Conservation (phyloP, 176 grass and related monocot genomes). For the Melocanna baccifera region DNA sequence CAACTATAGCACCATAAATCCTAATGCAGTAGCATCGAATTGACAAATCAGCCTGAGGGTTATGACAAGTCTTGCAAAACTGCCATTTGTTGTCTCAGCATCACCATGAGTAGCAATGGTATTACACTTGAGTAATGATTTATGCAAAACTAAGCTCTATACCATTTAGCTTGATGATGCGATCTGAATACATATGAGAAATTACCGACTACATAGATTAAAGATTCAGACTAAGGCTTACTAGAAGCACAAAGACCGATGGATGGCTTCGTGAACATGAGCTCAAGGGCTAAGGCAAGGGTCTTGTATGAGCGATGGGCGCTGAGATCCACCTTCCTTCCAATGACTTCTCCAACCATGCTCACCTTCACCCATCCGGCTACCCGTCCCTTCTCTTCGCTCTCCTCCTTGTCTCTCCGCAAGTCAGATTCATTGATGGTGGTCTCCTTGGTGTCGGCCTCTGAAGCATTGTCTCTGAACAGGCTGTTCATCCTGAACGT, state of each 20-base stretch:
- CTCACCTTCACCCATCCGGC: constrained; percentile 69
- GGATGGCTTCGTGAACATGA: constrained; percentile 69
- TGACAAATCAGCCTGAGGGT: background rate
- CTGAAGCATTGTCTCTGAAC: constrained; percentile 48
- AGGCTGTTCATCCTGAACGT: constrained; percentile 82
- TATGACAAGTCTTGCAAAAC: background rate
- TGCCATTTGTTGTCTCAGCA: background rate
- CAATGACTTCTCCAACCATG: constrained; percentile 86
- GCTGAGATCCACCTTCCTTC: constrained; percentile 76
- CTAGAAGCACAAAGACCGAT: constrained; percentile 27
- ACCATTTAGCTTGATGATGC: background rate
- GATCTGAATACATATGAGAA: background rate
- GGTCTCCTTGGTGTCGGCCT: constrained; percentile 30
- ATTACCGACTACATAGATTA: background rate
- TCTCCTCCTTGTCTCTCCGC: constrained; percentile 46
- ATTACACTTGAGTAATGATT: background rate
- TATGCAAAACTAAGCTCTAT: background rate
- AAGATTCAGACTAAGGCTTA: constrained; percentile 22
- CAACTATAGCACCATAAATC: constrained; percentile 17
- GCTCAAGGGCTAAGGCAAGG: constrained; percentile 67
- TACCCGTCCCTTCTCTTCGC: constrained; percentile 27
- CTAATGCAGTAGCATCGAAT: background rate
- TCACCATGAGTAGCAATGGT: background rate
- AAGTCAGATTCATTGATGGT: background rate
- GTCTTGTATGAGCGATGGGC: constrained; percentile 58